Evolutionary conservation across 257 asterid species (phyloP).

Genomic region (Forsythia suspensa): DNA sequence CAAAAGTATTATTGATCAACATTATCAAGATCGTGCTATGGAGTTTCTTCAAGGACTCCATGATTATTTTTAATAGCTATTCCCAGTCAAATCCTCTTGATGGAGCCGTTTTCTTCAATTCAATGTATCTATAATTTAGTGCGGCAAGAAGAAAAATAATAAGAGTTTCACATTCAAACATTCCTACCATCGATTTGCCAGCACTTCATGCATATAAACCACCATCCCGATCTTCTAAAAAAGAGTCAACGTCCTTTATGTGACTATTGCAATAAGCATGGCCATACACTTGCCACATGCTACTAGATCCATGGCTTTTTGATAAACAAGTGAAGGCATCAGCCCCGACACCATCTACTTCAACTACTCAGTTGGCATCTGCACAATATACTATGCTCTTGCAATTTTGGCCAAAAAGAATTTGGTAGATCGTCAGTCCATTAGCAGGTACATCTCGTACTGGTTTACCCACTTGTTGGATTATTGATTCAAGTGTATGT

Average conservation of each 20-base stretch:
- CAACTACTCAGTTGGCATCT: background rate
- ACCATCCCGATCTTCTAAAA: no score
- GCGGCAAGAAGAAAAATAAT: slow-evolving; percentile 16
- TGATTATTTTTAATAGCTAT: background rate
- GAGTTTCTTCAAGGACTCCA: no score
- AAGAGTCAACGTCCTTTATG: no score
- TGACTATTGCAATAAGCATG: no score
- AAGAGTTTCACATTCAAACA: background rate
- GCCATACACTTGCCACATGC: no score
- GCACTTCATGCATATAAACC: no score
- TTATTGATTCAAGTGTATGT: background rate
- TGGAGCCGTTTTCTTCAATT: slow-evolving; percentile 1
- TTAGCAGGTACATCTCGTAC: slow-evolving; percentile 3
- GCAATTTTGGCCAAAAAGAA: background rate
- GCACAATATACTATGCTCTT: background rate
- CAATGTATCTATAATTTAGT: slow-evolving; percentile 9
- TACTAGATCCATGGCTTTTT: no score
- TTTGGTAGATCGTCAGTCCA: background rate
- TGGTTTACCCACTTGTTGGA: background rate
- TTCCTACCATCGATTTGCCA: background rate
- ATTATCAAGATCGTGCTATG: no score
- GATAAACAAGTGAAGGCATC: no score
- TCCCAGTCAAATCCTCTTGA: slow-evolving; percentile 1
- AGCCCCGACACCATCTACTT: no score
- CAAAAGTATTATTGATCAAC: no score